Base-by-base conservation (phyloP, 305 asterid genomes). In the Fraxinus angustifolia region DNA sequence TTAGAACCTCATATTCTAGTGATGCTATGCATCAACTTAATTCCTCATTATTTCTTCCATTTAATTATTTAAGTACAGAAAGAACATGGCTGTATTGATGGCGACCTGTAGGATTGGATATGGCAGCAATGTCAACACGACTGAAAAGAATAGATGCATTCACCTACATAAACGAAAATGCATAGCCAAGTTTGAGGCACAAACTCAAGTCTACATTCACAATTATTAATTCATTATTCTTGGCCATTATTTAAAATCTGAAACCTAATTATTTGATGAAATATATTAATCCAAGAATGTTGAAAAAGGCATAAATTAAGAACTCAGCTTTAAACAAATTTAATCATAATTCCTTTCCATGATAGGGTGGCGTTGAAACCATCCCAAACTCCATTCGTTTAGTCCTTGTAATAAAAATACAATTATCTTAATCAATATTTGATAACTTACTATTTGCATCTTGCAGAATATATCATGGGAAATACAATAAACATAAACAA, bases 141-240 rank as follows among this genome's bases (percentile, higher is more conserved):
- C 19, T 0, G 4, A 14, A 68, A 68, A 68, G 40, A 30, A 68
- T 30, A 31, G 74, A 68, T 68, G 74, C 74, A 68, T 68, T 28
- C 36, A 62, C 34, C 72, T 62, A 26, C 70, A 19, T 60, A 19
- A 60, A 62, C 28, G 33, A 79, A 76, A 42, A 83, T 81, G 73
- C 26, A 31, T 50, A 75, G 72, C 72, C 83, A 80, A 83, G 78
- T 77, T 56, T 62, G 33, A 42, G 73, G 65, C 74, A 56, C 67
- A 6, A 56, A 56, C 28, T 56, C 67, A 56, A 84, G 87, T 84
- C 82, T 56, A 73, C 74, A 60, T 6, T 56, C 67, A 21, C 31
- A 16, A 71, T 23, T 82, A 79, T 80, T 75, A 73, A 76, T 77
- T 31, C 38, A 26, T 1, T 23, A 75, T 58, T 38, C 33, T 31